Percentiles rank a stretch among this genome's conserved stretches.
These are phyloP conservation scores for Ricinus communis DNA, from an alignment of 345 rosid species.

Conservation along the genomic window DNA sequence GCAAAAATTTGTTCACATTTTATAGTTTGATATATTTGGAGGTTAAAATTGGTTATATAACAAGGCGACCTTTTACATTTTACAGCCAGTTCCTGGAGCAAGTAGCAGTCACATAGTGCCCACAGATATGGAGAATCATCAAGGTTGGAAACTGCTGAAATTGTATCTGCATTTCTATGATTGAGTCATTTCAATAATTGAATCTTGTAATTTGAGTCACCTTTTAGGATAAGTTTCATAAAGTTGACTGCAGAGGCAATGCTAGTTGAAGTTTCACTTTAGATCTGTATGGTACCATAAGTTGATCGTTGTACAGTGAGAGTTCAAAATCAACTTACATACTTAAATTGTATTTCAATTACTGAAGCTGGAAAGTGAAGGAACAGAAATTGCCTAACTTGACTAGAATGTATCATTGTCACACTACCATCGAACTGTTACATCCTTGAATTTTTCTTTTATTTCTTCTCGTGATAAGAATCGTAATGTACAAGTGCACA, in stretches of 20 bases:
- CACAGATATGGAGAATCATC: constrained; percentile 50
- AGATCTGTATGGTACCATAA: not conserved
- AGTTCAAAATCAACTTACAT: not conserved
- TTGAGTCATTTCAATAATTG: constrained; percentile 23
- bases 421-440: not conserved
- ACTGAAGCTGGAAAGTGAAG: not conserved
- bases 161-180: constrained; percentile 7
- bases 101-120: constrained; percentile 58
- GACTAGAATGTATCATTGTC: no score
- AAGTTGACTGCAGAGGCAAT: constrained; percentile 2
- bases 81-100: constrained; percentile 68
- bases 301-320: not conserved
- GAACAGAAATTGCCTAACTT: constrained; percentile 1
- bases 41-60: not conserved
- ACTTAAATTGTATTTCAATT: not conserved
- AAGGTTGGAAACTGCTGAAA: constrained; percentile 53
- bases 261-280: not conserved
- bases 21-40: constrained; percentile 8
- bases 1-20: constrained; percentile 1
- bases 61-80: constrained; percentile 9
- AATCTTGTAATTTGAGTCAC: constrained; percentile 13
- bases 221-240: not conserved
- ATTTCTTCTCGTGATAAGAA: not conserved
- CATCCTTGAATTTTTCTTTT: not conserved
- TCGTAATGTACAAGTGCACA: not conserved